Evolutionary conservation across 192 early-diverging fungal species (phyloP), one percentile per base, ranked within the genome.

Genomic region (Coemansia sp.): DNA sequence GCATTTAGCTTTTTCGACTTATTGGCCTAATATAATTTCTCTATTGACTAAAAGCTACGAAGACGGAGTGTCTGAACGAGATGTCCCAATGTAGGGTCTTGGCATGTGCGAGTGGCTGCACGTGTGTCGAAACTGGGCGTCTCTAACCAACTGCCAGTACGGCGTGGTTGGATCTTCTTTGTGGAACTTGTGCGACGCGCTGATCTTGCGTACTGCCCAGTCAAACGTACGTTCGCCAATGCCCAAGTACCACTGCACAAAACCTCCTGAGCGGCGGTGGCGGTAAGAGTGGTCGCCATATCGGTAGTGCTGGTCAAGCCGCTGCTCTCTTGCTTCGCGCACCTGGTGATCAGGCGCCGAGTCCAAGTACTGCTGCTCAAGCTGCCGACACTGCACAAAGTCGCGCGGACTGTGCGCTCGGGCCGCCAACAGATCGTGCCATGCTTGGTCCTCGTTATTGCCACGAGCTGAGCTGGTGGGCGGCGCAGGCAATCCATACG

Each of bases 141-240:
- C 32, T 35, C 7, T 6, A 35, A 35, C 22, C 21, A 53, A 10
- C 9, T 53, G 21, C 22, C 10, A 19, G 23, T 53, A 53, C 3
- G 51, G 21, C 21, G 21, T 53, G 0, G 5, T 23, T 27, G 51
- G 32, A 7, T 56, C 54, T 29, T 56, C 54, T 24, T 41, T 38
- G 55, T 54, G 48, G 50, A 53, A 53, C 35, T 50, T 37, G 27
- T 23, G 56, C 32, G 74, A 76, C 7, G 38, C 17, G 11, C 62
- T 38, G 23, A 76, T 21, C 50, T 57, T 70, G n/a, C 64, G 58
- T 5, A 54, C 64, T 15, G 62, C n/a, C 74, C 74, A 76, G 55
- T 76, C 74, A 32, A 76, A 66, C 0, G 74, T 76, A n/a, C 74
- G 74, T 60, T 76, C 74, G 15, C 74, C 74, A 0, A 76, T 38